A percentile compares a stretch with the other conserved stretches of the same genome.
phyloP scores from a whole-genome alignment of 805 yeast genomes.

The Yamadazyma insecticola region DNA sequence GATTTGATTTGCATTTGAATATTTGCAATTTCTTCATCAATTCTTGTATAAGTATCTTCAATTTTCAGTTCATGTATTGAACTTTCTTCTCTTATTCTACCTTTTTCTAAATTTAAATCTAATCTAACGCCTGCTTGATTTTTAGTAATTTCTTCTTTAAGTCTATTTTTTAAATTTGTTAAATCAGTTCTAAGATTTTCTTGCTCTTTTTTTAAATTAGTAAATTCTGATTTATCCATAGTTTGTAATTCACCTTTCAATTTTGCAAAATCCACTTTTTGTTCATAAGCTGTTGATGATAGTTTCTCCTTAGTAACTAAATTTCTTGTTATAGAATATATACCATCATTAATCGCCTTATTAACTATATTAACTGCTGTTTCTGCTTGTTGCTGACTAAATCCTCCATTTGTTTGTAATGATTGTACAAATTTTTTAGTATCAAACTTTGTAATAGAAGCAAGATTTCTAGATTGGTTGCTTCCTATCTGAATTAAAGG shows the following conservation, averaged over 20 bases:
- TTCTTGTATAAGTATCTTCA: slow-evolving; percentile 90
- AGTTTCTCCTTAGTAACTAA: slow-evolving; percentile 83
- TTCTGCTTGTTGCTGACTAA: slow-evolving; percentile 71
- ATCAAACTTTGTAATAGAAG: slow-evolving; percentile 53
- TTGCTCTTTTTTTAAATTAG: slow-evolving; percentile 77
- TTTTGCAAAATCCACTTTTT: slow-evolving; percentile 94
- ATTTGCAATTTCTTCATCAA: slow-evolving; percentile 92
- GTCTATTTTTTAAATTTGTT: slow-evolving; percentile 77
- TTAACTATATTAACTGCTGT: slow-evolving; percentile 72
- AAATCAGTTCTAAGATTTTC: slow-evolving; percentile 79
- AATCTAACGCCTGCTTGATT: slow-evolving; percentile 85
- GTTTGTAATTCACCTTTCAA: slow-evolving; percentile 87
- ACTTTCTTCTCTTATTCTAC: slow-evolving; percentile 90
- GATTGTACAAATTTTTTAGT: slow-evolving; percentile 70
- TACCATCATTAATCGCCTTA: slow-evolving; percentile 75
- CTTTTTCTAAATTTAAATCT: slow-evolving; percentile 90
- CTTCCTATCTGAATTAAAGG: too few relatives aligned
- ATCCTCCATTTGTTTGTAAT: slow-evolving; percentile 62
- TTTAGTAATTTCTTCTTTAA: slow-evolving; percentile 88
- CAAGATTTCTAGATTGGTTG: slow-evolving; percentile 4
- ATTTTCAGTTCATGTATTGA: slow-evolving; percentile 90
- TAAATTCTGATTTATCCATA: slow-evolving; percentile 81
- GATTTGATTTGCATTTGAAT: slow-evolving; percentile 94
- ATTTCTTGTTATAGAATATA: slow-evolving; percentile 66
- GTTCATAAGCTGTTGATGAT: slow-evolving; percentile 85